These are phyloP conservation scores for Heracleum sosnowskyi DNA, from an alignment of 129 eudicot species.

Conservation along the genomic window DNA sequence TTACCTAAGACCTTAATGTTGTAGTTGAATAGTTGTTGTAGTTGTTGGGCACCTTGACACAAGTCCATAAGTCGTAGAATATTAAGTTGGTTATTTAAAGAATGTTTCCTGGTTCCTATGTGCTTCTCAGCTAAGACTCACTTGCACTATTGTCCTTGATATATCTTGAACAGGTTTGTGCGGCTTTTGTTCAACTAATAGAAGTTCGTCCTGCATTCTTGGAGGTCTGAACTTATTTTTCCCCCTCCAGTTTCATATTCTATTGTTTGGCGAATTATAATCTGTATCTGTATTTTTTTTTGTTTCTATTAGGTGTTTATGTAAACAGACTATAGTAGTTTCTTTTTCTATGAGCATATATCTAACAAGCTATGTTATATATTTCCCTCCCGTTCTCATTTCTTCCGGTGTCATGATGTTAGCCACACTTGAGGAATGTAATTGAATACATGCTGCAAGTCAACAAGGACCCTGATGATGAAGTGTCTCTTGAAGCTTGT, in stretches of 20 bases:
- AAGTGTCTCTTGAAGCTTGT: conserved; percentile 98
- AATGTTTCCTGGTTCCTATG: background rate
- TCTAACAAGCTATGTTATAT: background rate
- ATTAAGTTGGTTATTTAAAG: background rate
- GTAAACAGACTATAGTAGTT: background rate
- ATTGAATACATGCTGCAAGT: conserved; percentile 92
- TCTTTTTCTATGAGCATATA: background rate
- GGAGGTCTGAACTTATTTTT: conserved; percentile 49
- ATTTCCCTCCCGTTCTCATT: background rate
- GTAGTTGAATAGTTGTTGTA: background rate
- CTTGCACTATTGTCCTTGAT: background rate
- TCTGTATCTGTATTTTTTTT: conserved; percentile 5
- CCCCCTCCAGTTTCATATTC: background rate
- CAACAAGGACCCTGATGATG: conserved; percentile 91
- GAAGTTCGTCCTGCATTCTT: conserved; percentile 83
- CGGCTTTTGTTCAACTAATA: conserved; percentile 90
- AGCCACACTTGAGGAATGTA: conserved; percentile 86
- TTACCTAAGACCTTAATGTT: background rate
- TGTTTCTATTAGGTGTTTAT: background rate
- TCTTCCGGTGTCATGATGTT: conserved; percentile 26
- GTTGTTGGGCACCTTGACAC: background rate
- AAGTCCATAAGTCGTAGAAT: background rate
- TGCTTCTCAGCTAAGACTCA: background rate
- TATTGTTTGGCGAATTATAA: conserved; percentile 3
- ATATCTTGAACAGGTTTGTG: conserved; percentile 63